These are phyloP conservation scores for Celoporthe dispersa DNA, from an alignment of 2,329 filamentous ascomycete species.

Conservation along the genomic window DNA sequence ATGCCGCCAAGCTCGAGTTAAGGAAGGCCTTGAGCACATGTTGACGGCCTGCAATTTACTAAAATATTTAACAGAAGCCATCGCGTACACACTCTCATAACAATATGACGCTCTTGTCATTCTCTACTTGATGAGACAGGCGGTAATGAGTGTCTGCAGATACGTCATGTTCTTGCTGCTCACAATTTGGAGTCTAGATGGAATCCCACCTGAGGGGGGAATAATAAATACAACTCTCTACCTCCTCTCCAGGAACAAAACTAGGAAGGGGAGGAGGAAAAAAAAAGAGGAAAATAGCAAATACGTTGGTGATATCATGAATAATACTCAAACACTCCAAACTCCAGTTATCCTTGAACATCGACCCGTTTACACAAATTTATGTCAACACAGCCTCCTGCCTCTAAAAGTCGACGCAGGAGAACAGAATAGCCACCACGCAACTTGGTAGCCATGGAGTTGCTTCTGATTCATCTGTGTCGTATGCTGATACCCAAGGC, in stretches of 20 bases:
- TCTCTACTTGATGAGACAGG: not conserved
- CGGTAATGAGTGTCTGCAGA: conserved; percentile 2
- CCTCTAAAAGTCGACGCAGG: not conserved
- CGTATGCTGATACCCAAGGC: not conserved
- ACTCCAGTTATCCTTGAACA: conserved; percentile 19
- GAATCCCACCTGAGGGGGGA: not conserved
- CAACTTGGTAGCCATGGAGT: not conserved
- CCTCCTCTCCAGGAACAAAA: not conserved
- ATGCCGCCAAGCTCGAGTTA: too few relatives aligned
- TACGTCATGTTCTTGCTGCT: conserved; percentile 6
- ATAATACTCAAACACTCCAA: conserved; percentile 17
- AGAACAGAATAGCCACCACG: not conserved
- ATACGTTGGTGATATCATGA: conserved; percentile 21
- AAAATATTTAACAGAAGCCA: not conserved
- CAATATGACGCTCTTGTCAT: not conserved
- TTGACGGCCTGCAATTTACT: not conserved
- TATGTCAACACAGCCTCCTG: conserved; percentile 13
- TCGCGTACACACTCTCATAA: not conserved
- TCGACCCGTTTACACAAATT: conserved; percentile 8
- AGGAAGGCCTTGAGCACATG: not conserved
- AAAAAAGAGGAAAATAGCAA: not conserved
- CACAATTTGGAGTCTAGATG: not conserved
- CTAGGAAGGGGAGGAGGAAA: not conserved
- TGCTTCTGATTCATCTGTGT: not conserved
- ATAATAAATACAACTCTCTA: not conserved